A percentile compares a stretch with the other conserved stretches of the same genome.
phyloP scores from a whole-genome alignment of 2,329 filamentous ascomycete genomes.

The Coniochaeta sp. region DNA sequence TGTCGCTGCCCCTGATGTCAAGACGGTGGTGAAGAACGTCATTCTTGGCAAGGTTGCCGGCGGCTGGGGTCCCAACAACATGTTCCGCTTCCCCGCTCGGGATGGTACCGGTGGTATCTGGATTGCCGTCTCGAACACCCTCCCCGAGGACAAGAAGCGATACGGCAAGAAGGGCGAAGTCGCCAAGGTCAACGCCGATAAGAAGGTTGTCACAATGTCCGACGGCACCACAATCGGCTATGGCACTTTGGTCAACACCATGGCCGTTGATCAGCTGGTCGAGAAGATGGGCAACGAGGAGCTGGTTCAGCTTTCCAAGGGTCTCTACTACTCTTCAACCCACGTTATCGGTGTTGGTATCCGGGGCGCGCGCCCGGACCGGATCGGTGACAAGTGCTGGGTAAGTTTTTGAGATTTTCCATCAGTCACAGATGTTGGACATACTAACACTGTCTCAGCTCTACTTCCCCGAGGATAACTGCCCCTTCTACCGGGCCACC shows the following conservation, averaged over 20 bases:
- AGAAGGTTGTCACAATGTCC: slow-evolving; percentile 73
- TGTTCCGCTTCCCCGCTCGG: slow-evolving; percentile 93
- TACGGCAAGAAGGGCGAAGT: slow-evolving; percentile 84
- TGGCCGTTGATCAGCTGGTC: slow-evolving; percentile 85
- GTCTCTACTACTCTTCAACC: slow-evolving; percentile 92
- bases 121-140: slow-evolving; percentile 90
- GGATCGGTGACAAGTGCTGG: slow-evolving; percentile 99
- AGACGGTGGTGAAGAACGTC: slow-evolving; percentile 87
- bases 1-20: slow-evolving; percentile 93
- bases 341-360: slow-evolving; percentile 96
- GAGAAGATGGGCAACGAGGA: slow-evolving; percentile 84
- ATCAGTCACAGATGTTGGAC: no score
- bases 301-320: slow-evolving; percentile 76
- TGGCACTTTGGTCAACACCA: slow-evolving; percentile 88
- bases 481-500: slow-evolving; percentile 97
- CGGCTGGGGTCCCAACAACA: slow-evolving; percentile 97
- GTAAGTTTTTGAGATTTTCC: slow-evolving; percentile 37
- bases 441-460: slow-evolving; percentile 43
- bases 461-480: slow-evolving; percentile 98
- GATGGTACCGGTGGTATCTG: slow-evolving; percentile 98
- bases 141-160: slow-evolving; percentile 85
- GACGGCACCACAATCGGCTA: slow-evolving; percentile 88
- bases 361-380: slow-evolving; percentile 82
- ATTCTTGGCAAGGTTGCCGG: slow-evolving; percentile 94
- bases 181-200: slow-evolving; percentile 76